phyloP scores from a whole-genome alignment of 306 rosid species.

The Coriaria nepalensis region DNA sequence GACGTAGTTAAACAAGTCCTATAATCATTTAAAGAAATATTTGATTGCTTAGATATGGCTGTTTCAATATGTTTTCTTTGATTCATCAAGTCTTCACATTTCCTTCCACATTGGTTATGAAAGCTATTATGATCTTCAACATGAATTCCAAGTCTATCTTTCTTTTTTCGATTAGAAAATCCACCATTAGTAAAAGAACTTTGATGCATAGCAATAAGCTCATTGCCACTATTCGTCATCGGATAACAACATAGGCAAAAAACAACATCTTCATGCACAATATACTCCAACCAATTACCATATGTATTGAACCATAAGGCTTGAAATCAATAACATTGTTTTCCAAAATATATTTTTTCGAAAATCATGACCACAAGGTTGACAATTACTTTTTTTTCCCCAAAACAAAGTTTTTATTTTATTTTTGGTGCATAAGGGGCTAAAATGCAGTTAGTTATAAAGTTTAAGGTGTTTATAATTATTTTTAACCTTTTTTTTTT shows the following conservation, averaged over 20 bases:
- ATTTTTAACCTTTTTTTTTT: too few species aligned
- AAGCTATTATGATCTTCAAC: not conserved
- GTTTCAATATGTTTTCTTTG: conserved; percentile 1
- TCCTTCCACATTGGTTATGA: not conserved
- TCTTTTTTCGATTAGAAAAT: not conserved
- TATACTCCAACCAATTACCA: not conserved
- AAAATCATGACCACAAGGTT: too few species aligned
- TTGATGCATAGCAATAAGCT: not conserved
- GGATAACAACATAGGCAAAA: too few species aligned
- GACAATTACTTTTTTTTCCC: too few species aligned
- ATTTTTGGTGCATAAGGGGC: too few species aligned
- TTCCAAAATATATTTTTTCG: too few species aligned
- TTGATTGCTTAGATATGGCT: not conserved
- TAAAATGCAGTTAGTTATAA: too few species aligned
- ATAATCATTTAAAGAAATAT: not conserved
- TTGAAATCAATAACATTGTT: too few species aligned
- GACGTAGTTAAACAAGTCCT: conserved; percentile 1
- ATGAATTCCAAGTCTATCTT: not conserved
- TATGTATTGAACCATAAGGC: not conserved
- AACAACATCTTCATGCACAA: not conserved
- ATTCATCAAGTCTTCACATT: not conserved
- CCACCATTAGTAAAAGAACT: not conserved
- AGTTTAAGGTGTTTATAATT: too few species aligned
- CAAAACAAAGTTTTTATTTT: too few species aligned
- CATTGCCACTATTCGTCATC: too few species aligned